A percentile compares a stretch with the other conserved stretches of the same genome.
Conservation (phyloP, 164 flowering plant genomes). For the Buxus sempervirens region DNA sequence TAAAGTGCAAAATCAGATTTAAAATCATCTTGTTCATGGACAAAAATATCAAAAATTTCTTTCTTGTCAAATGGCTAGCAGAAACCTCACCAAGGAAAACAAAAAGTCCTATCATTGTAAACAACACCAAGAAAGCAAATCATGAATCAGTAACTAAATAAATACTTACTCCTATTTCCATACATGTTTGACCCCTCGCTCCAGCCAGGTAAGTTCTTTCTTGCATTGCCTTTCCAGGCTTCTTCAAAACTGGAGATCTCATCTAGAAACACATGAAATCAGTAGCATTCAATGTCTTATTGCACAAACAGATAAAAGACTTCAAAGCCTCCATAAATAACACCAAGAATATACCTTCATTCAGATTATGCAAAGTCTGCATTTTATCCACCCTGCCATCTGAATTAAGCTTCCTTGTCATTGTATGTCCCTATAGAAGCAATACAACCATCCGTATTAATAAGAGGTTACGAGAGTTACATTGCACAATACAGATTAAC, state of each 20-base stretch:
- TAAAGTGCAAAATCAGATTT: too few species aligned
- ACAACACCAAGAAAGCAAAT: background rate
- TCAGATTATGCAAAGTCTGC: slow-evolving; percentile 76
- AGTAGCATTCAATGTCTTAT: background rate
- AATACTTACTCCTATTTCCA: slow-evolving; percentile 30
- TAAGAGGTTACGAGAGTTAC: background rate
- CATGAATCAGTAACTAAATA: background rate
- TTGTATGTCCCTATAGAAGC: slow-evolving; percentile 68
- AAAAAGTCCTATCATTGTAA: too few species aligned
- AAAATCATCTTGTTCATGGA: too few species aligned
- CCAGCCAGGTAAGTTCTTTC: slow-evolving; percentile 67
- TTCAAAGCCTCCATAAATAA: background rate
- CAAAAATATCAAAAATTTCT: too few species aligned
- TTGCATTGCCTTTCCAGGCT: slow-evolving; percentile 65
- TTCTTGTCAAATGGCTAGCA: too few species aligned
- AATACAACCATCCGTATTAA: slow-evolving; percentile 1
- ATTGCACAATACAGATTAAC: background rate
- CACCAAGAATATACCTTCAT: slow-evolving; percentile 53
- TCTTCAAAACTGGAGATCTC: slow-evolving; percentile 72
- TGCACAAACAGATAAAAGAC: background rate
- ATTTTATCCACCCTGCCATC: slow-evolving; percentile 77
- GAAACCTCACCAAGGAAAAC: too few species aligned
- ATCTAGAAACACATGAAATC: slow-evolving; percentile 34
- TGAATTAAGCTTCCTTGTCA: slow-evolving; percentile 70
- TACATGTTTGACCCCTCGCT: slow-evolving; percentile 26